phyloP scores from a whole-genome alignment of 768 basidiomycete species.

The Pisolithus microcarpus region DNA sequence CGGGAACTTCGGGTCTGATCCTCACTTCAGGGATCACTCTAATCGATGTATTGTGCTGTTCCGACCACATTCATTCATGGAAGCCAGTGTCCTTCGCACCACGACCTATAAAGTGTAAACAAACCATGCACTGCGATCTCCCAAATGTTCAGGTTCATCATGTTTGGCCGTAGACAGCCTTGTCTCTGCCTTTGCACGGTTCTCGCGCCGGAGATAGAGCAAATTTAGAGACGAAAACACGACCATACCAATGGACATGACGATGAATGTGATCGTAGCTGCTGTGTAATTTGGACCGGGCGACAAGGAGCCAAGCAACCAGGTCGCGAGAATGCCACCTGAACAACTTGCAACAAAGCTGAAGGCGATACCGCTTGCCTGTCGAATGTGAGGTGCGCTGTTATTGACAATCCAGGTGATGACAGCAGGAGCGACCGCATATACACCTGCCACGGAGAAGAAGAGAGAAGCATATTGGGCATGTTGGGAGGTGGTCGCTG shows the following conservation, averaged over 20 bases:
- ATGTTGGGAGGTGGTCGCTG: constrained; percentile 24
- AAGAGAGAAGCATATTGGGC: constrained; percentile 52
- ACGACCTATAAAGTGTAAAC: constrained; percentile 36
- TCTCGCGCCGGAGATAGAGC: constrained; percentile 35
- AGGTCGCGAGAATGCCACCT: constrained; percentile 55
- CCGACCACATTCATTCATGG: too few relatives aligned
- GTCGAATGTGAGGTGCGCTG: constrained; percentile 45
- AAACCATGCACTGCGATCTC: constrained; percentile 51
- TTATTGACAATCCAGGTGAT: constrained; percentile 60
- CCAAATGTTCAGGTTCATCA: constrained; percentile 36
- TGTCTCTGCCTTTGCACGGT: constrained; percentile 37
- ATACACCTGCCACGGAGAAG: constrained; percentile 46
- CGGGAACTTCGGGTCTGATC: too few relatives aligned
- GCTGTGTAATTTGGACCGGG: constrained; percentile 42
- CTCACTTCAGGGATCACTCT: too few relatives aligned
- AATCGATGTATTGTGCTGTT: too few relatives aligned
- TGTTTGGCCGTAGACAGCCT: constrained; percentile 25
- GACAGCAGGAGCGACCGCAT: constrained; percentile 46
- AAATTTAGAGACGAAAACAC: constrained; percentile 33
- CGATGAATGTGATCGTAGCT: constrained; percentile 34
- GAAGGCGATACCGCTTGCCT: constrained; percentile 55
- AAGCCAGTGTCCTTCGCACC: neutral
- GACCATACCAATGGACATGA: constrained; percentile 34
- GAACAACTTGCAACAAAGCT: constrained; percentile 51
- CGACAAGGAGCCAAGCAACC: constrained; percentile 48